Evolutionary conservation across 164 flowering plant species (phyloP).

Genomic region (Tetrastigma voinierianum): DNA sequence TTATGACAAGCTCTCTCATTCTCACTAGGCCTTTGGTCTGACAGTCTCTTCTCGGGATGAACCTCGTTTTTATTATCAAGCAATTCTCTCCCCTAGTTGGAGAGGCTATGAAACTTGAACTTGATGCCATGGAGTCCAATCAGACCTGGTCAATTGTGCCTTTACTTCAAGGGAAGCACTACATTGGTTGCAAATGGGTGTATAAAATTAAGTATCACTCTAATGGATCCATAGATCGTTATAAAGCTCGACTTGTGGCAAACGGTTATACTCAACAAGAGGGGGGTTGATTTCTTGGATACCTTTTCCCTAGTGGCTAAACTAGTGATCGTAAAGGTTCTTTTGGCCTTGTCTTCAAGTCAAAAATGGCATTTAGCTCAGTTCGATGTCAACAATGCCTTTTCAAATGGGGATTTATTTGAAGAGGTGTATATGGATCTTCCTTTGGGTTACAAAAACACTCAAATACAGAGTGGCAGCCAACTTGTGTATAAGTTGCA

Average conservation of each 20-base stretch:
- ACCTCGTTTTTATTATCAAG: conserved; percentile 1
- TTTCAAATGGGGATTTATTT: no score
- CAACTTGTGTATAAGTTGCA: no score
- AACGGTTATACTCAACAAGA: no score
- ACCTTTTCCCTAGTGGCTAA: background rate
- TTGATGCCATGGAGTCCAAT: background rate
- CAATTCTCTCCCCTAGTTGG: no score
- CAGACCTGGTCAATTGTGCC: background rate
- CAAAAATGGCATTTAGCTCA: no score
- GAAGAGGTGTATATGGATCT: no score
- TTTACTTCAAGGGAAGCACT: background rate
- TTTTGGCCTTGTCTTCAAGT: background rate
- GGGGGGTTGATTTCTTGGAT: background rate
- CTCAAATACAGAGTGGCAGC: background rate
- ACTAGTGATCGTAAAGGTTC: background rate
- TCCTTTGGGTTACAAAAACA: no score
- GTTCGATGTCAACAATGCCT: no score
- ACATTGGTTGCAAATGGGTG: background rate
- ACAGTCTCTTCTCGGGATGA: background rate
- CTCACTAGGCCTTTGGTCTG: background rate
- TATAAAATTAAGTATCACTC: no score
- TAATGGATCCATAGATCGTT: no score
- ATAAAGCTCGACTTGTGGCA: no score
- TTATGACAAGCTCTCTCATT: background rate
- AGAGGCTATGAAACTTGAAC: background rate